phyloP scores from a whole-genome alignment of 768 basidiomycete genomes.

The Suillus subaureus region DNA sequence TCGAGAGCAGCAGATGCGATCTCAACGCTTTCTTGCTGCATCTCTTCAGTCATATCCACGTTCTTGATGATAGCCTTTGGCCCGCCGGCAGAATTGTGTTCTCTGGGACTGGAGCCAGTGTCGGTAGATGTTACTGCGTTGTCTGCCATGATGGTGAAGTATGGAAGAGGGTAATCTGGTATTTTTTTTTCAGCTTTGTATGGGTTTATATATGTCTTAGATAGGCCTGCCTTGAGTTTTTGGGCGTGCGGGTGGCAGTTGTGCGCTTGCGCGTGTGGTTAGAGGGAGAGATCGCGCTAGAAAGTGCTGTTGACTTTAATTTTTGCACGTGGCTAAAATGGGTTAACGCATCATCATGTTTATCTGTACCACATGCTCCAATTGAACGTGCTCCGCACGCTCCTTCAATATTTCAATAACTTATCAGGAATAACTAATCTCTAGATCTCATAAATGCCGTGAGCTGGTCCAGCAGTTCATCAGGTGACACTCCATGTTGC shows the following conservation, averaged over 20 bases:
- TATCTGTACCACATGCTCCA: slow-evolving; percentile 16
- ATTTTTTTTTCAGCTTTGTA: not conserved
- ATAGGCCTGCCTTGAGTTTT: slow-evolving; percentile 29
- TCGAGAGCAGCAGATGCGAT: slow-evolving; percentile 84
- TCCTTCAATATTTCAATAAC: slow-evolving; percentile 8
- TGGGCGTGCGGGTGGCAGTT: slow-evolving; percentile 17
- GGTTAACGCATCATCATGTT: not conserved
- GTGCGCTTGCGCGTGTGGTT: slow-evolving; percentile 18
- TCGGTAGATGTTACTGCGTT: slow-evolving; percentile 46
- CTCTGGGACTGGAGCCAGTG: slow-evolving; percentile 45
- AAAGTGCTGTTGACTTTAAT: slow-evolving; percentile 18
- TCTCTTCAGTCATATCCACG: slow-evolving; percentile 95
- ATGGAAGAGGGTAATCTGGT: slow-evolving; percentile 4
- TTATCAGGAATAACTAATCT: slow-evolving; percentile 7
- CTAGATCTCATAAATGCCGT: not conserved
- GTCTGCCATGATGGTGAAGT: slow-evolving; percentile 47
- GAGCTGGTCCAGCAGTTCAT: slow-evolving; percentile 2
- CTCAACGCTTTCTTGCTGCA: slow-evolving; percentile 95
- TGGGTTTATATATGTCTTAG: slow-evolving; percentile 29
- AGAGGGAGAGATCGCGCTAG: slow-evolving; percentile 17
- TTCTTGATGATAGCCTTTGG: slow-evolving; percentile 94
- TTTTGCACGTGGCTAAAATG: slow-evolving; percentile 19
- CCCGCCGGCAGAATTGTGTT: slow-evolving; percentile 38
- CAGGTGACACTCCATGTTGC: slow-evolving; percentile 9
- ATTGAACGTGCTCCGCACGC: slow-evolving; percentile 12